Percentiles rank a stretch among this genome's conserved stretches.
Evolutionary conservation across 139 green algal species (phyloP).

Genomic region (Haematococcus lacustris): DNA sequence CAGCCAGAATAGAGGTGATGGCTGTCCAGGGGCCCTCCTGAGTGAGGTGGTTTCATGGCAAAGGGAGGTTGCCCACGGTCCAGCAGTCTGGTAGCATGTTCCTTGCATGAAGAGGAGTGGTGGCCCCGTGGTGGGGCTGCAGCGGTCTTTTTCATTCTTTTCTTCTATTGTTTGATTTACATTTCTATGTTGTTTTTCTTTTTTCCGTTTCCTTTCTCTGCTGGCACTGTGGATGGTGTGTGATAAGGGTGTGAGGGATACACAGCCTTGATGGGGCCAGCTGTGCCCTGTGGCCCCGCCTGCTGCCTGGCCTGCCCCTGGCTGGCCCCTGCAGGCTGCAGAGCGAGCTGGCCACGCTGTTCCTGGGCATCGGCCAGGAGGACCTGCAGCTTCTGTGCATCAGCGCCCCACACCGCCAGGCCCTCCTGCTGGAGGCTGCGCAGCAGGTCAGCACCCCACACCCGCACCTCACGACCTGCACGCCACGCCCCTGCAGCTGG

Average conservation of each 20-base stretch:
- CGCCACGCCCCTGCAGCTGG: no score
- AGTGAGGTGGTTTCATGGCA: no score
- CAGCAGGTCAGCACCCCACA: slow-evolving; percentile 9
- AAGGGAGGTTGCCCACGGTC: no score
- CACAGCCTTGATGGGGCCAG: no score
- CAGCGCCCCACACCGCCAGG: slow-evolving; percentile 1
- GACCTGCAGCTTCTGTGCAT: slow-evolving; percentile 22
- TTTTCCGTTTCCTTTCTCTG: background rate
- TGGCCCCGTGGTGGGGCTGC: no score
- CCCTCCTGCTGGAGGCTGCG: slow-evolving; percentile 11
- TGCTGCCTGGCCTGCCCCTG: background rate
- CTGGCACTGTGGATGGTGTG: background rate
- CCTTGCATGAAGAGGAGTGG: no score
- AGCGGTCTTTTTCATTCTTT: no score
- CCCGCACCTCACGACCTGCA: no score
- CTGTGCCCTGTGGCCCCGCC: background rate
- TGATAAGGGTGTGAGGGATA: no score
- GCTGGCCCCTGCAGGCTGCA: slow-evolving; percentile 2
- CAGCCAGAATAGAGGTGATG: no score
- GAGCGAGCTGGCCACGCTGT: slow-evolving; percentile 19
- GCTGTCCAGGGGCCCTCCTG: no score
- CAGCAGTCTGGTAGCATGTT: no score
- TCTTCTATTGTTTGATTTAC: background rate
- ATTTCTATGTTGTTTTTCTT: background rate
- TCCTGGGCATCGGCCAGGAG: slow-evolving; percentile 15